Evolutionary conservation across 805 yeast species (phyloP).

Genomic region (Hanseniaspora vineae): DNA sequence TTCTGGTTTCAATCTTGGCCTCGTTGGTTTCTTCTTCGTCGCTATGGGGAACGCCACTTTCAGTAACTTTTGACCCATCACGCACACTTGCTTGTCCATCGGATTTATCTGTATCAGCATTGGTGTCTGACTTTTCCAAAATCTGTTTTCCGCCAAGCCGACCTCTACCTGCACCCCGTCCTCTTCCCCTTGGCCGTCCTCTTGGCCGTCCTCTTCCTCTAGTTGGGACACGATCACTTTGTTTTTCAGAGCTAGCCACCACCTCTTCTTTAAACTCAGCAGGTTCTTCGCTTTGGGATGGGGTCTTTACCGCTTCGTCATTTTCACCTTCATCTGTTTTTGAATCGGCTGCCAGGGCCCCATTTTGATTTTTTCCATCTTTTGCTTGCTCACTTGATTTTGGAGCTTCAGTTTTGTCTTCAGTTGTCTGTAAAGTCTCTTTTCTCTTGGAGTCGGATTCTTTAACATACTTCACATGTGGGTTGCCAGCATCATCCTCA

Average conservation of each 20-base stretch:
- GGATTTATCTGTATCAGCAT: constrained; percentile 5
- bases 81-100: background rate
- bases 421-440: too few species aligned
- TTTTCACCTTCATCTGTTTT: background rate
- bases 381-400: background rate
- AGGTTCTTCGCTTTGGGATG: background rate
- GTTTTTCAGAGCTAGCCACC: background rate
- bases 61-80: background rate
- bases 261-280: too few species aligned
- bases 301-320: background rate
- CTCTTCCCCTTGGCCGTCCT: background rate
- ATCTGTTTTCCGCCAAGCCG: background rate
- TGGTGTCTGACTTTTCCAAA: constrained; percentile 1
- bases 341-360: constrained; percentile 1
- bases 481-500: too few species aligned
- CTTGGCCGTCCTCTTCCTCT: constrained; percentile 5
- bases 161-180: background rate
- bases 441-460: too few species aligned
- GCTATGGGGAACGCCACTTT: background rate
- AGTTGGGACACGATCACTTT: constrained; percentile 1
- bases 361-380: constrained; percentile 3
- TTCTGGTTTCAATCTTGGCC: constrained; percentile 1
- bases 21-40: background rate
- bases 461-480: too few species aligned
- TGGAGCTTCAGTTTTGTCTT: too few species aligned